Evolutionary conservation across 371 early-diverging fungal species (phyloP).

Genomic region (Lichtheimia ornata): DNA sequence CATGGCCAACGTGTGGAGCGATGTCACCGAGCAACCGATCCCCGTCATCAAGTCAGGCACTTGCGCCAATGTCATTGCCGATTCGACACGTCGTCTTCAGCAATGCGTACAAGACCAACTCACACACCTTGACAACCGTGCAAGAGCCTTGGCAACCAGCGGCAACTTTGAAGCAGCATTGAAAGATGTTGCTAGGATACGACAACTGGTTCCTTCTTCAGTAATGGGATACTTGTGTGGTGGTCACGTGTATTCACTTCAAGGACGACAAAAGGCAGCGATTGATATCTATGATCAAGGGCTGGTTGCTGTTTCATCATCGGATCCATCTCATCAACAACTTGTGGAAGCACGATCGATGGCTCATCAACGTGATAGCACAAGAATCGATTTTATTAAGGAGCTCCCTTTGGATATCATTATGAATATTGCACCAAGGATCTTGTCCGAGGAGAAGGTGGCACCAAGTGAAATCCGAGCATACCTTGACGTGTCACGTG

Average conservation of each 20-base stretch:
- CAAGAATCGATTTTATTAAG: neutral
- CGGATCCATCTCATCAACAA: neutral
- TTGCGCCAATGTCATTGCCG: too few relatives aligned
- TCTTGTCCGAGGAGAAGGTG: too few relatives aligned
- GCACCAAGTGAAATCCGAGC: too few relatives aligned
- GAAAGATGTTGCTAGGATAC: neutral
- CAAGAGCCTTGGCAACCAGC: neutral
- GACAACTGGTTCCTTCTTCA: neutral
- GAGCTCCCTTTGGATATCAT: neutral
- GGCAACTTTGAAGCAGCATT: neutral
- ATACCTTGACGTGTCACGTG: too few relatives aligned
- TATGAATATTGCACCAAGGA: too few relatives aligned
- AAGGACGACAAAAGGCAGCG: neutral
- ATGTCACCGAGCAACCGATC: too few relatives aligned
- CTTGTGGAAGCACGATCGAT: too few relatives aligned
- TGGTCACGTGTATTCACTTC: neutral
- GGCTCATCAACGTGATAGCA: neutral
- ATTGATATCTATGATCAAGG: neutral
- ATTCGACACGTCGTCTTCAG: too few relatives aligned
- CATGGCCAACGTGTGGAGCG: too few relatives aligned
- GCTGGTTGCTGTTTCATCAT: neutral
- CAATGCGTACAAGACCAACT: neutral
- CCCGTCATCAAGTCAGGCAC: too few relatives aligned
- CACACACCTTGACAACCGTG: neutral
- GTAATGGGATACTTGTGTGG: neutral